Evolutionary conservation across 1,284 basidiomycete species (phyloP).

Genomic region (Ustilago loliicola): DNA sequence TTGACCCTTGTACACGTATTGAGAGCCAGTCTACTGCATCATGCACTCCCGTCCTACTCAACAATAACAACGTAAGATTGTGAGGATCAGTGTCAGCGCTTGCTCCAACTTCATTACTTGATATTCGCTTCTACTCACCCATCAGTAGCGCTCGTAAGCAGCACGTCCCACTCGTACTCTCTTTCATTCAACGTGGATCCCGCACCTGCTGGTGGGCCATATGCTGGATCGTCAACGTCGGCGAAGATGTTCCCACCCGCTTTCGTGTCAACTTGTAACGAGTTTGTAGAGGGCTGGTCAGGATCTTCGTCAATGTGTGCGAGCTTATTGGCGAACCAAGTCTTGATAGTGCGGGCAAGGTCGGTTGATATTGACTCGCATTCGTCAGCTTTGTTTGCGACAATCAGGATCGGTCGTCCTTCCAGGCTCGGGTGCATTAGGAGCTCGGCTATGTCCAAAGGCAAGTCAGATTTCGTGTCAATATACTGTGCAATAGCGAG

Average conservation of each 20-base stretch:
- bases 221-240: constrained; percentile 27
- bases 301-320: constrained; percentile 24
- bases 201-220: constrained; percentile 19
- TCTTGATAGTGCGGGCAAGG: constrained; percentile 24
- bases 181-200: constrained; percentile 18
- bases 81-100: neutral
- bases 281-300: neutral
- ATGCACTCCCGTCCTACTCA: constrained; percentile 35
- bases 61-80: too few relatives aligned
- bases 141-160: constrained; percentile 38
- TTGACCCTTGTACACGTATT: constrained; percentile 25
- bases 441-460: constrained; percentile 19
- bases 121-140: constrained; percentile 24
- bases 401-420: constrained; percentile 33
- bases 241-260: constrained; percentile 31
- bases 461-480: neutral
- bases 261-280: neutral
- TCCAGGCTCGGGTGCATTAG: constrained; percentile 46
- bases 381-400: constrained; percentile 41
- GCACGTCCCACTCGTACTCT: constrained; percentile 50
- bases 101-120: neutral
- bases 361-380: constrained; percentile 30
- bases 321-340: constrained; percentile 39
- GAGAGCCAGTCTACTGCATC: constrained; percentile 47
- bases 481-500: neutral